Conservation (phyloP, 768 basidiomycete species). For the Auricularia cornea region DNA sequence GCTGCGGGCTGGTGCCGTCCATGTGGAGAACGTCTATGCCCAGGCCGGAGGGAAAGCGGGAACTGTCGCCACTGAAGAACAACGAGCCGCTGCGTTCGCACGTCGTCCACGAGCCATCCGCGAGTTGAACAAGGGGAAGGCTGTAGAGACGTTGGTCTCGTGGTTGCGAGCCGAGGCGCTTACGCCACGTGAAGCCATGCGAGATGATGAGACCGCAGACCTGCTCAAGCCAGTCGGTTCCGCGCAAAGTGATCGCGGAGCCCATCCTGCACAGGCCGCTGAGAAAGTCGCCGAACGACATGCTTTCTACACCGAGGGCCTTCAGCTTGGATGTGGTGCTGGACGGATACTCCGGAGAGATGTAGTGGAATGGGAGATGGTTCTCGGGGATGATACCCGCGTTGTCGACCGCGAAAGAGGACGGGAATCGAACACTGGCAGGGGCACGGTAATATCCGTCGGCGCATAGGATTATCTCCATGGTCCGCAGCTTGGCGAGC, state of each 20-base stretch:
- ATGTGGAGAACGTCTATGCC: not conserved
- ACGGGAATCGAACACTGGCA: slow-evolving; percentile 8
- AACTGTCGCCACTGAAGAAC: not conserved
- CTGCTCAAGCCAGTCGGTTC: not conserved
- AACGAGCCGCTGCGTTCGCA: not conserved
- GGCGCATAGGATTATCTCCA: slow-evolving; percentile 11
- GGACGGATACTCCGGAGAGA: not conserved
- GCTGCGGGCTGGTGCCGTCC: not conserved
- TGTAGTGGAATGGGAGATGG: not conserved
- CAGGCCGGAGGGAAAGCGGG: not conserved
- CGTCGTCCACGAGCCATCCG: not conserved
- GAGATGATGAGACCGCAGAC: not conserved
- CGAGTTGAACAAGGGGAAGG: not conserved
- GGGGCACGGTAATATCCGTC: slow-evolving; percentile 8
- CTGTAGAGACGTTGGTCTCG: not conserved
- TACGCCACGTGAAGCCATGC: not conserved
- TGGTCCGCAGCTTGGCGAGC: not conserved
- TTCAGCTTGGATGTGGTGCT: not conserved
- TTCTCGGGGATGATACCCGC: not conserved
- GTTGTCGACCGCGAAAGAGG: not conserved
- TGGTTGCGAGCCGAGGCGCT: not conserved
- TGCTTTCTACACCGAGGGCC: not conserved
- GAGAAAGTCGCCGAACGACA: not conserved
- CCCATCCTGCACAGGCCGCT: not conserved
- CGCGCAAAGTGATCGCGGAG: not conserved